These are phyloP conservation scores for Acephala macrosclerotiorum DNA, from an alignment of 2,329 filamentous ascomycete species.

Conservation along the genomic window DNA sequence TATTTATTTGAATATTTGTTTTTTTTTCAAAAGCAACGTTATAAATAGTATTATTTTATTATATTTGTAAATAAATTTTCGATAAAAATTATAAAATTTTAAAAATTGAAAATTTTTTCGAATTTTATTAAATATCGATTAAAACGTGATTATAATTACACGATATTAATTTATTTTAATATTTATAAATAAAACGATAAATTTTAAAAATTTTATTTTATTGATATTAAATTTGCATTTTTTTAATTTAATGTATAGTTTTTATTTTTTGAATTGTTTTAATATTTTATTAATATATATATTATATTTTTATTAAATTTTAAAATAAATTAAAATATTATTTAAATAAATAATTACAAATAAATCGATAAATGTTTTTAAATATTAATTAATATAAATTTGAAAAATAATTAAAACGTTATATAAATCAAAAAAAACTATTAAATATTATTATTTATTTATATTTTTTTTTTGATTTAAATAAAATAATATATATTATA, in stretches of 20 bases:
- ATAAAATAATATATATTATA: neutral
- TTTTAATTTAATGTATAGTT: neutral
- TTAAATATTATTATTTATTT: neutral
- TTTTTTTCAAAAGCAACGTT: no score
- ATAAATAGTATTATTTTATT: no score
- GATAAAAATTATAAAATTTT: no score
- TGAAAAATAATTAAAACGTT: neutral
- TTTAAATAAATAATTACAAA: neutral
- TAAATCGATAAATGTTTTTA: neutral
- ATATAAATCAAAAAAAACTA: neutral
- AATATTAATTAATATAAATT: neutral
- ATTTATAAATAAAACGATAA: neutral
- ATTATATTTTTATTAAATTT: neutral
- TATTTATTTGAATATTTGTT: no score
- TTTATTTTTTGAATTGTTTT: neutral
- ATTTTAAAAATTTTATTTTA: neutral
- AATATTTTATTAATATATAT: neutral
- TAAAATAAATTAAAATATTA: neutral
- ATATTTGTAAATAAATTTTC: no score
- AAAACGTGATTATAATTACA: no score
- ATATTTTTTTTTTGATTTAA: neutral
- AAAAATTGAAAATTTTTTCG: no score
- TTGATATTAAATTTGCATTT: neutral
- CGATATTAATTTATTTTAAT: no score
- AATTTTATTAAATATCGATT: no score